phyloP scores from a whole-genome alignment of 1,139 yeast species.

The Saccharomyces hybrid region DNA sequence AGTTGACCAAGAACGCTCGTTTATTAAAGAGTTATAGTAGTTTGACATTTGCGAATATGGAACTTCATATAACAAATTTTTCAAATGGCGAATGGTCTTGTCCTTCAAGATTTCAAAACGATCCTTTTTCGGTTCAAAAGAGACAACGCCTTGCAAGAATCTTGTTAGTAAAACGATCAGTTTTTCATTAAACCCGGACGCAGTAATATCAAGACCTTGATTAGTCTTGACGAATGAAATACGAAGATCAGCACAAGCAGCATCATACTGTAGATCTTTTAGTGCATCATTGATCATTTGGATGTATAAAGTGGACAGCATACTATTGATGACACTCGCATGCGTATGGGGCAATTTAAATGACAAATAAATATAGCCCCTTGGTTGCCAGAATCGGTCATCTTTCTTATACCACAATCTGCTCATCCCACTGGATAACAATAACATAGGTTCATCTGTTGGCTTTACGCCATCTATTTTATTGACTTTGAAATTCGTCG shows the following conservation, averaged over 20 bases:
- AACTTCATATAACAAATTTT: slow-evolving; percentile 63
- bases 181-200: slow-evolving; percentile 81
- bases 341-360: slow-evolving; percentile 61
- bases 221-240: slow-evolving; percentile 52
- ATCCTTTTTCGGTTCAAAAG: slow-evolving; percentile 46
- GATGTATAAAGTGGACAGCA: slow-evolving; percentile 53
- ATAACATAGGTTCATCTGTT: slow-evolving; percentile 41
- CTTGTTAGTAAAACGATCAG: slow-evolving; percentile 53
- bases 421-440: slow-evolving; percentile 36
- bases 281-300: slow-evolving; percentile 70
- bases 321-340: slow-evolving; percentile 48
- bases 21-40: slow-evolving; percentile 52
- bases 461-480: slow-evolving; percentile 37
- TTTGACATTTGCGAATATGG: slow-evolving; percentile 73
- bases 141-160: slow-evolving; percentile 47
- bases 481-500: slow-evolving; percentile 61
- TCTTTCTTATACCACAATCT: slow-evolving; percentile 86
- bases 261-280: slow-evolving; percentile 70
- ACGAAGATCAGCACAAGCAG: slow-evolving; percentile 70
- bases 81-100: slow-evolving; percentile 52
- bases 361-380: slow-evolving; percentile 60
- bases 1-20: slow-evolving; percentile 61
- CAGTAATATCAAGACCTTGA: slow-evolving; percentile 62
- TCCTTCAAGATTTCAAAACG: slow-evolving; percentile 65
- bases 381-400: slow-evolving; percentile 83